Evolutionary conservation across 2,329 filamentous ascomycete species (phyloP), one percentile per base, ranked within the genome.

Genomic region (Calonectria honghensis): DNA sequence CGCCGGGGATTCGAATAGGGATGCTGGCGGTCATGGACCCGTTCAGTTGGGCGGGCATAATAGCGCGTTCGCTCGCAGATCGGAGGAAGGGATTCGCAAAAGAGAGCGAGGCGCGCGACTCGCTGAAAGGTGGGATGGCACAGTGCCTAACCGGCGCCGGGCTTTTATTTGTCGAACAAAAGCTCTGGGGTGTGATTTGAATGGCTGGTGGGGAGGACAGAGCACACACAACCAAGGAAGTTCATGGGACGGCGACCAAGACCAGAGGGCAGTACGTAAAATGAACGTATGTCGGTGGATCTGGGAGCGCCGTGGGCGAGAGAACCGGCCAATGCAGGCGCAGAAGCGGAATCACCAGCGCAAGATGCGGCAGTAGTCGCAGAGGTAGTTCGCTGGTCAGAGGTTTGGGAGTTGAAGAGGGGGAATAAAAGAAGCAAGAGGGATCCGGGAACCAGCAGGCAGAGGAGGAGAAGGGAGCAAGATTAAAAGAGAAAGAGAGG

Each of bases 1-100:
- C 84, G 79, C 81, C 81, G 72, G 81, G 79, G 76, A 85, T 80
- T 80, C 82, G 84, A 61, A 86, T 85, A 70, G 85, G 85, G 74
- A 85, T 83, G 79, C 80, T 84, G 77, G 82, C 81, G 76, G 84
- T 80, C 79, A 85, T 84, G 72, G 84, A 81, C 75, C 83, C 82
- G 79, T 84, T 85, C 74, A 86, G 73, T 82, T 86, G 85, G 75
- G 85, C 84, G 71, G 85, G 84, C 85, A 86, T 86, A 75, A 77
- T 86, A 79, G 75, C 78, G 77, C 77, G 81, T 70, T 63, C 72
- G 73, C 74, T 75, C 77, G 73, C n/a, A 63, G 72, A 70, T 64
- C 65, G 70, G 74, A 73, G 72, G 73, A 79, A 70, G 75, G 70
- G 61, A 66, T 77, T 80, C 76, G 76, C 78, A 77, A 57, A 59